Percentiles rank a stretch among this genome's conserved stretches.
Evolutionary conservation across 768 basidiomycete genomes (phyloP).

Genomic region (Holtermannia corniformis): DNA sequence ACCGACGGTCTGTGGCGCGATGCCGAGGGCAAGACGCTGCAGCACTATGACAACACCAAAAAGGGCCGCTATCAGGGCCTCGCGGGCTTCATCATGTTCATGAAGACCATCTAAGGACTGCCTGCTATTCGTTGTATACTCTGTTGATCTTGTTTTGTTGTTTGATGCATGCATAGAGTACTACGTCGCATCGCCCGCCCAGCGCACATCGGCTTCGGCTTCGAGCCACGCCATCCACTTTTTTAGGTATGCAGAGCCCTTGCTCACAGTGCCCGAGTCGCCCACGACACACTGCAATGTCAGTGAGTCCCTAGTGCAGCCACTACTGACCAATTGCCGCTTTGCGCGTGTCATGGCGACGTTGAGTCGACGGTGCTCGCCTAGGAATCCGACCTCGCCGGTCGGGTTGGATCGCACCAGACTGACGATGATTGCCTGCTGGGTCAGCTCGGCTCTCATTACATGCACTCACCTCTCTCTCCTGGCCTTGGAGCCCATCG

Average conservation of each 20-base stretch:
- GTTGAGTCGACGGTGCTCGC: conserved; percentile 83
- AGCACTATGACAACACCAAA: conserved; percentile 34
- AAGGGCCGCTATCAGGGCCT: conserved; percentile 34
- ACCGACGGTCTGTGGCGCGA: conserved; percentile 56
- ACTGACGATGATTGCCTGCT: conserved; percentile 73
- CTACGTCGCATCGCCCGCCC: conserved; percentile 49
- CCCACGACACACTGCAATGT: conserved; percentile 73
- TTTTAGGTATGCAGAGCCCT: conserved; percentile 75
- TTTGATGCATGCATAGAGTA: background rate
- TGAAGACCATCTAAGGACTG: conserved; percentile 28
- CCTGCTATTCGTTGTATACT: background rate
- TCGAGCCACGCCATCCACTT: conserved; percentile 90
- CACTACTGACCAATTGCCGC: conserved; percentile 64
- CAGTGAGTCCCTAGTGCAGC: background rate
- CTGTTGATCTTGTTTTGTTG: background rate
- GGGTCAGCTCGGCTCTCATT: conserved; percentile 42
- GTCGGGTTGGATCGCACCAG: conserved; percentile 81
- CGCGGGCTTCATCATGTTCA: conserved; percentile 33
- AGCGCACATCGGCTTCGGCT: conserved; percentile 77
- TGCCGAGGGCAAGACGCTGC: conserved; percentile 44
- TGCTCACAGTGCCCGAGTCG: conserved; percentile 79
- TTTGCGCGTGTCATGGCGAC: conserved; percentile 68
- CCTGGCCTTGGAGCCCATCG: conserved; percentile 94
- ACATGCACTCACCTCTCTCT: conserved; percentile 42
- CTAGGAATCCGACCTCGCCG: conserved; percentile 88